A percentile compares a stretch with the other conserved stretches of the same genome.
Conservation (phyloP, 257 asterid genomes). For the Solanum habrochaites region DNA sequence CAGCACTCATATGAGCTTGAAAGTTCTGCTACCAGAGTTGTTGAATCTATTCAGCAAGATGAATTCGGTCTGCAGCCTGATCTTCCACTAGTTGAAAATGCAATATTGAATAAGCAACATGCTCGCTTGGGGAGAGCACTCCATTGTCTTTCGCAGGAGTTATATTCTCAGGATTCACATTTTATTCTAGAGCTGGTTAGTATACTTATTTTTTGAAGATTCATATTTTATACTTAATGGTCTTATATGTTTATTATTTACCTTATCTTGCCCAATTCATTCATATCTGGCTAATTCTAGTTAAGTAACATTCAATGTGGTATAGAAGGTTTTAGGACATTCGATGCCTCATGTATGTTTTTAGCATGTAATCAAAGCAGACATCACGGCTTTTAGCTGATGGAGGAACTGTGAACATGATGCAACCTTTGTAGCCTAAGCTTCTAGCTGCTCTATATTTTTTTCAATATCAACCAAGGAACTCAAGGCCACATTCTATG, state of each 20-base stretch:
- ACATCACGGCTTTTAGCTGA: neutral
- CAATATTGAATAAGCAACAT: constrained; percentile 87
- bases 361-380: neutral
- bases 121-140: constrained; percentile 98
- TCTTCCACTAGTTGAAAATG: constrained; percentile 51
- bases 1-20: constrained; percentile 2
- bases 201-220: constrained; percentile 58
- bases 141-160: constrained; percentile 90
- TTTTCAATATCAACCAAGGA: neutral
- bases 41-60: constrained; percentile 66
- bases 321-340: neutral
- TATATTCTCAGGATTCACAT: constrained; percentile 97
- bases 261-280: neutral
- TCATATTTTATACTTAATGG: constrained; percentile 55
- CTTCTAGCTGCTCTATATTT: neutral
- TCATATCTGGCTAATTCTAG: neutral
- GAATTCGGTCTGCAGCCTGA: constrained; percentile 76
- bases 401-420: neutral
- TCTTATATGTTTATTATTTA: neutral
- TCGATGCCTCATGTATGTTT: neutral
- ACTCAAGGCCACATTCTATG: neutral
- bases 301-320: neutral
- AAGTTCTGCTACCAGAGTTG: constrained; percentile 29
- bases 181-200: constrained; percentile 92
- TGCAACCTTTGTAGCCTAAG: neutral